Conservation (phyloP, 1,284 basidiomycete species). For the Earliella scabrosa region DNA sequence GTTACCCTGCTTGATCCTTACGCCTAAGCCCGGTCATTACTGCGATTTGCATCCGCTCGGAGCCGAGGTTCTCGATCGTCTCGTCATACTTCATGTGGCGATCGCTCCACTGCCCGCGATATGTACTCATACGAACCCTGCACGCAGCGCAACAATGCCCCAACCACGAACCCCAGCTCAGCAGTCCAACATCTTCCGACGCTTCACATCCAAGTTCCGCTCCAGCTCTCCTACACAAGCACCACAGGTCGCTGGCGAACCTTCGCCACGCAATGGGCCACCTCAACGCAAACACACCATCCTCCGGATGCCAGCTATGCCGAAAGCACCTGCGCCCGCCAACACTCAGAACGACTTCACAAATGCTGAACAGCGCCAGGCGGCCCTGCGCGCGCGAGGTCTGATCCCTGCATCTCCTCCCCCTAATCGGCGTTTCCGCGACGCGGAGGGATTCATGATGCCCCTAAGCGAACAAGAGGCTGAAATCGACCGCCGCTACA, state of each 20-base stretch:
- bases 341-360: slow-evolving; percentile 31
- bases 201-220: slow-evolving; percentile 25
- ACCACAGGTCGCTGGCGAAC: neutral
- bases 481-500: slow-evolving; percentile 32
- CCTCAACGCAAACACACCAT: slow-evolving; percentile 10
- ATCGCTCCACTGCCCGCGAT: neutral
- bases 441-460: slow-evolving; percentile 27
- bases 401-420: slow-evolving; percentile 27
- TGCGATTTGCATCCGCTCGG: neutral
- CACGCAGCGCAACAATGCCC: slow-evolving; percentile 11
- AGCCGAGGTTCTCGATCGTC: neutral
- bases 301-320: slow-evolving; percentile 25
- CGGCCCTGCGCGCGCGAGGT: slow-evolving; percentile 36
- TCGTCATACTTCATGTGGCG: neutral
- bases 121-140: neutral
- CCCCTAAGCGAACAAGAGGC: slow-evolving; percentile 39
- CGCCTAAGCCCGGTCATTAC: neutral
- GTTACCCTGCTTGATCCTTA: neutral
- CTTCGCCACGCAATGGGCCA: neutral
- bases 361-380: slow-evolving; percentile 33
- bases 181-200: slow-evolving; percentile 20
- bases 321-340: slow-evolving; percentile 22
- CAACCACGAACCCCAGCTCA: slow-evolving; percentile 2
- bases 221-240: slow-evolving; percentile 2
- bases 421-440: slow-evolving; percentile 16